A percentile compares a stretch with the other conserved stretches of the same genome.
Conservation (phyloP, 805 yeast species). For the Teunomyces kruisii region DNA sequence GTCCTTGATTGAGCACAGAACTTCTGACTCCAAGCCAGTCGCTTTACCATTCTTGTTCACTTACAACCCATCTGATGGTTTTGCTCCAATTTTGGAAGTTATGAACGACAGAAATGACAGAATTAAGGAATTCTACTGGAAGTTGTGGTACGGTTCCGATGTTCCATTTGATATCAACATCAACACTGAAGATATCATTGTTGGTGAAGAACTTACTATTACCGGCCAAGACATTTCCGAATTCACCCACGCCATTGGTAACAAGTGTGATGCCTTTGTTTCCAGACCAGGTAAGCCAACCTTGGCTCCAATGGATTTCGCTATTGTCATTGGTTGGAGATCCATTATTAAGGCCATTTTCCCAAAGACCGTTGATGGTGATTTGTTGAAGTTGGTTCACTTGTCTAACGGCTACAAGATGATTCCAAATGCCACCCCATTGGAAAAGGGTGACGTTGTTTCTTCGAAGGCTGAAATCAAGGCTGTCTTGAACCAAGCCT, state of each 20-base stretch:
- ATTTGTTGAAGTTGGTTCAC: constrained; percentile 89
- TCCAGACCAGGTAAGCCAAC: constrained; percentile 80
- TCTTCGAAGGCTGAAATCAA: constrained; percentile 79
- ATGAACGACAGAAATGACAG: constrained; percentile 89
- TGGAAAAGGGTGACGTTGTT: constrained; percentile 84
- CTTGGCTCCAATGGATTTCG: constrained; percentile 98
- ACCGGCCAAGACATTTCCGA: constrained; percentile 79
- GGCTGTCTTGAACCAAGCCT: constrained; percentile 85
- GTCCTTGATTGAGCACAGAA: constrained; percentile 83
- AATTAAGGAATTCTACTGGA: constrained; percentile 97
- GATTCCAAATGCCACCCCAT: constrained; percentile 88
- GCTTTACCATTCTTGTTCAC: constrained; percentile 75
- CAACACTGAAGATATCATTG: constrained; percentile 68
- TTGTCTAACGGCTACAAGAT: constrained; percentile 91
- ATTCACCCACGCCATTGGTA: constrained; percentile 95
- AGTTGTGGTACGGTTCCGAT: constrained; percentile 81
- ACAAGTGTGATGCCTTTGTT: constrained; percentile 94
- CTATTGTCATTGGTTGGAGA: constrained; percentile 97
- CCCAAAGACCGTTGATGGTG: constrained; percentile 97
- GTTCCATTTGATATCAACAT: constrained; percentile 65
- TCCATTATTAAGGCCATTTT: constrained; percentile 97
- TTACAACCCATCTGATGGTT: constrained; percentile 85
- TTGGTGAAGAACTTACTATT: constrained; percentile 67
- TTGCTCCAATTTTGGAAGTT: constrained; percentile 89
- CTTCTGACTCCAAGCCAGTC: constrained; percentile 71